A percentile compares a stretch with the other conserved stretches of the same genome.
These are phyloP conservation scores for Lachnellula occidentalis DNA, from an alignment of 2,329 filamentous ascomycete species.

Conservation along the genomic window DNA sequence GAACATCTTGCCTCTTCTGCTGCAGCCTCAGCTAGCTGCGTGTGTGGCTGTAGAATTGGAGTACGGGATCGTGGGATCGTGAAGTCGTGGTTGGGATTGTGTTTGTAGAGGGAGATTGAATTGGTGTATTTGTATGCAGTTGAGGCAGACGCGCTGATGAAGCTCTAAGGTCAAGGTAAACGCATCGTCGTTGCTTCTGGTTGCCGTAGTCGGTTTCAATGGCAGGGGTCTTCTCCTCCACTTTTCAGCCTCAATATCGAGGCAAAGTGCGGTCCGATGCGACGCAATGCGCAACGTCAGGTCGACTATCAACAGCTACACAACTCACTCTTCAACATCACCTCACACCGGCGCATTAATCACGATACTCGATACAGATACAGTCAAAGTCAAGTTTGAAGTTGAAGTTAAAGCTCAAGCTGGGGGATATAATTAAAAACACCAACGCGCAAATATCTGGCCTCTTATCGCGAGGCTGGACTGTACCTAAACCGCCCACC, in stretches of 20 bases:
- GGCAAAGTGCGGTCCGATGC: slow-evolving; percentile 8
- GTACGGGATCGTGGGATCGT: slow-evolving; percentile 2
- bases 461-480: slow-evolving; percentile 1
- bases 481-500: too few species aligned
- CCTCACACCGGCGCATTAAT: too few species aligned
- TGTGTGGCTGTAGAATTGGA: neutral
- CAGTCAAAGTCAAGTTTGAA: too few species aligned
- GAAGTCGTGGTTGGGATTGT: slow-evolving; percentile 1
- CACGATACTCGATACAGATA: too few species aligned
- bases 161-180: slow-evolving; percentile 18
- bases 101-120: neutral
- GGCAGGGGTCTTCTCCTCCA: neutral
- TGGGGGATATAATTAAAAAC: neutral
- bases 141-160: slow-evolving; percentile 31
- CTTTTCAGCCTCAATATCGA: slow-evolving; percentile 4
- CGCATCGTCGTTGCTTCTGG: slow-evolving; percentile 17
- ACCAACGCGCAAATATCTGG: neutral
- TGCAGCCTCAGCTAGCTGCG: slow-evolving; percentile 15
- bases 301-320: too few species aligned
- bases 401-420: too few species aligned
- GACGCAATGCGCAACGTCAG: too few species aligned
- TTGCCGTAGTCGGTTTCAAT: neutral
- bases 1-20: slow-evolving; percentile 68
- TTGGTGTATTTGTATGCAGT: slow-evolving; percentile 1
- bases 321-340: too few species aligned